Evolutionary conservation across 257 asterid genomes (phyloP).

Genomic region (Rehmannia glutinosa): DNA sequence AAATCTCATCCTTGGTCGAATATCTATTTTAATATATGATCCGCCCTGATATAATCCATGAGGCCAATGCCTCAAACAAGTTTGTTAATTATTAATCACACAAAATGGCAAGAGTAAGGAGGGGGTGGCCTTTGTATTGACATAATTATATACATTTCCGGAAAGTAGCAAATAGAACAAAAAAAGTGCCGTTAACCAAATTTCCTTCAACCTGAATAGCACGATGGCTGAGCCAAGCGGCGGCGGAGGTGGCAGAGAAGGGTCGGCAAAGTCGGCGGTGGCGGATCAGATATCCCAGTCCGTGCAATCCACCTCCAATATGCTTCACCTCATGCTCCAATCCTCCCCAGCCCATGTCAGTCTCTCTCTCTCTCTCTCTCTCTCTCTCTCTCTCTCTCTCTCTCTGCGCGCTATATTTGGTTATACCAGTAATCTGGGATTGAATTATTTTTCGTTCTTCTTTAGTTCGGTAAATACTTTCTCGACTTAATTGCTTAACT

Average conservation of each 20-base stretch:
- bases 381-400: no score
- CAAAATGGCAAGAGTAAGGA: no score
- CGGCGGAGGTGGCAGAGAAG: constrained; percentile 36
- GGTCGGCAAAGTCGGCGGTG: constrained; percentile 48
- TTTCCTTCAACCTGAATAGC: background rate
- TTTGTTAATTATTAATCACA: no score
- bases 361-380: background rate
- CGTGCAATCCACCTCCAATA: constrained; percentile 67
- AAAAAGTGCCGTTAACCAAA: background rate
- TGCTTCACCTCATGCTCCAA: constrained; percentile 76
- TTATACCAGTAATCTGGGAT: background rate
- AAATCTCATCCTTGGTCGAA: no score
- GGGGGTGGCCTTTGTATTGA: no score
- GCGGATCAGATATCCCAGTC: constrained; percentile 70
- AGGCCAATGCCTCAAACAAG: no score
- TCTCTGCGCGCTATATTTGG: background rate
- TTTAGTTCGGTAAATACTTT: background rate
- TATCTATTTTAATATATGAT: no score
- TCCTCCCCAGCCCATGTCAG: constrained; percentile 65
- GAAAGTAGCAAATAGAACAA: no score
- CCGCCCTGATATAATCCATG: no score
- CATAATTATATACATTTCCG: no score
- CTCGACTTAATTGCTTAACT: background rate
- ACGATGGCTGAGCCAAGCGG: constrained; percentile 22
- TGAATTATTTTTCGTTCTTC: background rate